Evolutionary conservation across 2,329 filamentous ascomycete species (phyloP).

Genomic region (Parasarocladium wereldwijsianum): DNA sequence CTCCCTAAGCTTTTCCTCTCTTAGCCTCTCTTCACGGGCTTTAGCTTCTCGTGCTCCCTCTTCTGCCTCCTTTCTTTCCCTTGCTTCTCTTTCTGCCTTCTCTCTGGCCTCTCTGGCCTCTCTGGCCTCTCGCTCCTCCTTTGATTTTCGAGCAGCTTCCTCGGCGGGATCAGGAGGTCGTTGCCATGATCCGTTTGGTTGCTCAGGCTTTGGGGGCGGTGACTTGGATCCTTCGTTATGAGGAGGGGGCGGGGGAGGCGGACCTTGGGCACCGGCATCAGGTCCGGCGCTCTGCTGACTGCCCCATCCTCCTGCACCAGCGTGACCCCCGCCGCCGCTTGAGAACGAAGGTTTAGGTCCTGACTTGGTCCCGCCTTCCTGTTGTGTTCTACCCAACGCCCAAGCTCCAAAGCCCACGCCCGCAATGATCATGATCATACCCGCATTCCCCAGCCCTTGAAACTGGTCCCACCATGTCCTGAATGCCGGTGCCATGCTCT

Average conservation of each 20-base stretch:
- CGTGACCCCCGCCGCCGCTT: not conserved
- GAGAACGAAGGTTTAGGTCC: no score
- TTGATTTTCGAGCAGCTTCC: no score
- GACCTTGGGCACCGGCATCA: constrained; percentile 5
- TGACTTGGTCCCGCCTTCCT: constrained; percentile 12
- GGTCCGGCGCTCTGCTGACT: constrained; percentile 7
- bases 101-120: constrained; percentile 10
- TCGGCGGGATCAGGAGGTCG: no score
- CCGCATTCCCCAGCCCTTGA: constrained; percentile 56
- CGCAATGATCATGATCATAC: constrained; percentile 56
- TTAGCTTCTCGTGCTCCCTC: no score
- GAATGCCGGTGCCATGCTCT: constrained; percentile 58
- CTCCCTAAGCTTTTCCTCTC: no score
- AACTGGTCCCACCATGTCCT: constrained; percentile 59
- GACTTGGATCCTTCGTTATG: constrained; percentile 10
- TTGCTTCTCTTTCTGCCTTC: no score
- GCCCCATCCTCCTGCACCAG: constrained; percentile 6
- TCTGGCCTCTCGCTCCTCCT: constrained; percentile 7
- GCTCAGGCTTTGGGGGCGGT: constrained; percentile 6
- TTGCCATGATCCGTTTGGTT: constrained; percentile 8
- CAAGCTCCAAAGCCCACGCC: constrained; percentile 66
- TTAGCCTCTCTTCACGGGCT: constrained; percentile 8
- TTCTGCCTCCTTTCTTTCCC: no score
- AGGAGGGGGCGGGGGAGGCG: constrained; percentile 9
- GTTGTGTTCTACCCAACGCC: constrained; percentile 34